Percentiles rank a stretch among this genome's conserved stretches.
Evolutionary conservation across 2,329 filamentous ascomycete species (phyloP).

Genomic region (Kalmusia sp.): DNA sequence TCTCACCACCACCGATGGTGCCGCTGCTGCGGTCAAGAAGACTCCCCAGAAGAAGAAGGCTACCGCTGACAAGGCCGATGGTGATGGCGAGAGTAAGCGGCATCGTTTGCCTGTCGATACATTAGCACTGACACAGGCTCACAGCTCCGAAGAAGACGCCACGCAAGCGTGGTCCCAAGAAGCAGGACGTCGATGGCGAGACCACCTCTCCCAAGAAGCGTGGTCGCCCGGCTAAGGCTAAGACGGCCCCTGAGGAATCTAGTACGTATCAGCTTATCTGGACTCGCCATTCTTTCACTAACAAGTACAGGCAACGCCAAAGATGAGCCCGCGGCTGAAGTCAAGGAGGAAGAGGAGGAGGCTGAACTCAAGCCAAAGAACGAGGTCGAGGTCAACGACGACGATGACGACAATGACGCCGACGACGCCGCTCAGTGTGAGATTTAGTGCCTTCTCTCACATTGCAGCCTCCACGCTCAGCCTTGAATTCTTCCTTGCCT

Average conservation of each 20-base stretch:
- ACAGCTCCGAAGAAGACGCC: slow-evolving; percentile 35
- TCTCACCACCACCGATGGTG: slow-evolving; percentile 13
- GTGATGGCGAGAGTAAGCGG: slow-evolving; percentile 17
- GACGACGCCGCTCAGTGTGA: slow-evolving; percentile 14
- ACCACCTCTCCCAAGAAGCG: slow-evolving; percentile 40
- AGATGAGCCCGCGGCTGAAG: slow-evolving; percentile 6
- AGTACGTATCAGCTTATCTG: slow-evolving; percentile 13
- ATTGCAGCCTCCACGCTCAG: background rate
- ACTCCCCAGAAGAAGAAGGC: slow-evolving; percentile 37
- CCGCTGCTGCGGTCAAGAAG: slow-evolving; percentile 1
- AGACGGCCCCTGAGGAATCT: slow-evolving; percentile 26
- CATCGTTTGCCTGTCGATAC: background rate
- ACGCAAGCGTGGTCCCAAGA: slow-evolving; percentile 42
- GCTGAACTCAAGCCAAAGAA: background rate
- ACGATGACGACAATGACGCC: slow-evolving; percentile 2
- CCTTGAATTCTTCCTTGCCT: background rate
- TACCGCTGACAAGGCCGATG: slow-evolving; percentile 24
- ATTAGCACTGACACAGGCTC: slow-evolving; percentile 7
- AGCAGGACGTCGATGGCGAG: slow-evolving; percentile 40
- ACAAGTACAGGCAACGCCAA: slow-evolving; percentile 17
- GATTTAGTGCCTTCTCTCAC: slow-evolving; percentile 14
- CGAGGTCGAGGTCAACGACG: background rate
- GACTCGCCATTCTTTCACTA: slow-evolving; percentile 7
- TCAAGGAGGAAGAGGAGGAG: background rate
- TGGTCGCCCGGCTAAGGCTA: slow-evolving; percentile 28